Evolutionary conservation across 1,139 yeast species (phyloP), one percentile per base, ranked within the genome.

Genomic region (Blastobotrys aristatus): DNA sequence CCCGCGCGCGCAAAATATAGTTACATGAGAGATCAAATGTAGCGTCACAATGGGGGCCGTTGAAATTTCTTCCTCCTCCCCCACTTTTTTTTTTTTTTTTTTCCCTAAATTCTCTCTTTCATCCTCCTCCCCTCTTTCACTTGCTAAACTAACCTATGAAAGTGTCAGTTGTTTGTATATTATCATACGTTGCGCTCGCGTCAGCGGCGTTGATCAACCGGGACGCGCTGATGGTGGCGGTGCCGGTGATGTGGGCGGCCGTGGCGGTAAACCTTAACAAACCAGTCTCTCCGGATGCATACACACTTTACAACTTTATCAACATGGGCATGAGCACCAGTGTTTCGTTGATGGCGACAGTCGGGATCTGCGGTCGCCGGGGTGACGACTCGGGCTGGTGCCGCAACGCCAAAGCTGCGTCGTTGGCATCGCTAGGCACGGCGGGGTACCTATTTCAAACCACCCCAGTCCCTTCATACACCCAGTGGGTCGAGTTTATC

Each of bases 371-470:
- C 20, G 11, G n/a, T 17, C 11, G 14, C 8, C 30, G 10, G 3
- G 47, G 39, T 16, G 14, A 21, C 37, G 24, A 33, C 3, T 17
- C 22, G 5, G 2, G 20, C 14, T 7, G n/a, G 30, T 44, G 47
- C 22, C 4, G 21, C 8, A 33, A 39, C 22, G 33, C 44, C 13
- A 38, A 35, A 29, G 21, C 34, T n/a, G 27, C 44, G 8, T 22
- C 47, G 22, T 14, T 34, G 1, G 8, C 26, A 5, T 26, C 44
- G 10, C 27, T 44, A 18, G 14, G 10, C 22, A 44, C 40, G 5
- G 47, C 47, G 14, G 31, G 47, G 14, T 44, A 44, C 35, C 14
- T 38, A 31, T 44, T 33, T 40, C 33, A 40, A 7, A 20, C 20
- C 2, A 40, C 40, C 14, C 35, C 39, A 13, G 35, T 40, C 7